Conservation (phyloP, 1,139 yeast species). For the Candida anutae region DNA sequence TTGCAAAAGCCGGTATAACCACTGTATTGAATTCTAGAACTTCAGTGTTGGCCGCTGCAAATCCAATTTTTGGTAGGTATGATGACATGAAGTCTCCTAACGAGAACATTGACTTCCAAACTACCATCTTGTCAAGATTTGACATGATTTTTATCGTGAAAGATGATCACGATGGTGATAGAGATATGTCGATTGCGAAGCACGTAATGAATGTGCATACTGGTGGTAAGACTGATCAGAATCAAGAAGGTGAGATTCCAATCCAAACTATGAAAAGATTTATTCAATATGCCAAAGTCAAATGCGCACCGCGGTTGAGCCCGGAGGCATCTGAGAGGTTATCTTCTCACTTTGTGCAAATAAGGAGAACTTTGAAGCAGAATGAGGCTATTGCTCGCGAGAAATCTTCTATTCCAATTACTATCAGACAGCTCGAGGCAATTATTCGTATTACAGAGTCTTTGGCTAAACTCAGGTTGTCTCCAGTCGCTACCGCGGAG, state of each 20-base stretch:
- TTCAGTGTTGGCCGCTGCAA: constrained; percentile 95
- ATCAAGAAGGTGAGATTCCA: constrained; percentile 80
- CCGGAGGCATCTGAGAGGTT: constrained; percentile 86
- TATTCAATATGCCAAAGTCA: constrained; percentile 79
- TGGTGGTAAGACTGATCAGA: constrained; percentile 51
- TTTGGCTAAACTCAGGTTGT: constrained; percentile 75
- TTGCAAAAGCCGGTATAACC: constrained; percentile 98
- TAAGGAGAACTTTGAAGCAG: constrained; percentile 75
- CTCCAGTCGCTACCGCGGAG: constrained; percentile 77
- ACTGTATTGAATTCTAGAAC: constrained; percentile 94
- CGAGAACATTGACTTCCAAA: constrained; percentile 95
- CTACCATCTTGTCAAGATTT: constrained; percentile 92
- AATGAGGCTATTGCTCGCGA: constrained; percentile 80
- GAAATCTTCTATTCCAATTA: constrained; percentile 92
- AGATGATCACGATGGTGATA: constrained; percentile 82
- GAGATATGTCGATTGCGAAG: constrained; percentile 86
- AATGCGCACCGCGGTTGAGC: constrained; percentile 88
- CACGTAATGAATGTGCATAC: constrained; percentile 96
- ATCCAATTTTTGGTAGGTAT: constrained; percentile 93
- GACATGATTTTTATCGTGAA: constrained; percentile 98
- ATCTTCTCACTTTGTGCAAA: constrained; percentile 90
- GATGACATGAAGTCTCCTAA: constrained; percentile 96
- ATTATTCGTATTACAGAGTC: constrained; percentile 94
- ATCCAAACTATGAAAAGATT: constrained; percentile 87
- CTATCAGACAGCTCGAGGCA: constrained; percentile 96